Conservation (phyloP, 1,139 yeast species). For the Debaryomycetaceae sp. region DNA sequence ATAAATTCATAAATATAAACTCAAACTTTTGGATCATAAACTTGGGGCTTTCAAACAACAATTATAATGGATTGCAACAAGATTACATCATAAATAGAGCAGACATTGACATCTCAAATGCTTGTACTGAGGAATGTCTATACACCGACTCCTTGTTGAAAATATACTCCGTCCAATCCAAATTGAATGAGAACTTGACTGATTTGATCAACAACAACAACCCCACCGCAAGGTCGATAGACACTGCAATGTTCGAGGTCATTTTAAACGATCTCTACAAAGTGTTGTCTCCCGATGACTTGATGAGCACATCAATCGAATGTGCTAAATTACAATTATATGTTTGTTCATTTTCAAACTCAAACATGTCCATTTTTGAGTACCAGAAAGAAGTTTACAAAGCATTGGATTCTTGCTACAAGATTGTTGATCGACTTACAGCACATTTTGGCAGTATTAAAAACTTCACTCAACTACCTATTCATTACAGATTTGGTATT, state of each 20-base stretch:
- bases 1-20: conserved; percentile 42
- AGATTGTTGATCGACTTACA: conserved; percentile 22
- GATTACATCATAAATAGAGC: conserved; percentile 41
- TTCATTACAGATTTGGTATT: conserved; percentile 40
- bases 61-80: conserved; percentile 39
- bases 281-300: conserved; percentile 16
- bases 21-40: conserved; percentile 45
- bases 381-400: conserved; percentile 29
- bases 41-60: conserved; percentile 38
- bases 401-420: conserved; percentile 29
- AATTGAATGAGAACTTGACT: conserved; percentile 40
- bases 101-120: conserved; percentile 21
- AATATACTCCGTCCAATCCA: conserved; percentile 41
- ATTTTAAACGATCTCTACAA: conserved; percentile 32
- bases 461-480: conserved; percentile 34
- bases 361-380: conserved; percentile 25
- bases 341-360: conserved; percentile 33
- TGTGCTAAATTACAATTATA: conserved; percentile 41
- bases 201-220: conserved; percentile 22
- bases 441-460: conserved; percentile 19
- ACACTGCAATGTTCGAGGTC: conserved; percentile 43
- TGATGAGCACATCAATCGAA: conserved; percentile 34
- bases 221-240: conserved; percentile 30
- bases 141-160: conserved; percentile 40
- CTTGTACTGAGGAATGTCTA: conserved; percentile 22